Evolutionary conservation across 495 filamentous ascomycete species (phyloP), one percentile per base, ranked within the genome.

Genomic region (Jackrogersella minutella): DNA sequence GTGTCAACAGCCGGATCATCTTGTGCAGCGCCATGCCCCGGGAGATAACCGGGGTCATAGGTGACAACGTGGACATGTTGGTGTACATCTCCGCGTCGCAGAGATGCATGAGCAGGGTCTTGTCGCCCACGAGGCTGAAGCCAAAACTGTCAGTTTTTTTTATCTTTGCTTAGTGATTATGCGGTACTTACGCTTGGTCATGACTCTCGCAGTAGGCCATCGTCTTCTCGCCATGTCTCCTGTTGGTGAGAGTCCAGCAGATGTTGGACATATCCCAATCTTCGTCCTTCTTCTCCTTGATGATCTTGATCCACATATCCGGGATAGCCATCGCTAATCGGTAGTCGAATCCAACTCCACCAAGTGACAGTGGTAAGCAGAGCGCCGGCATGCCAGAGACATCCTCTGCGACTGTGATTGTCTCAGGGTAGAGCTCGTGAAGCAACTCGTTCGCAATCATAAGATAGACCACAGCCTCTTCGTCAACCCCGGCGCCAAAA

Each of bases 51-150:
- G 93, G 91, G 2, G 95, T 98, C 60, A 96, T 84, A 5, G 90
- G 89, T 2, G 89, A 87, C 10, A 97, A 81, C 1, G 80, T 81
- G 17, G 95, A 98, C 95, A 99, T 99, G 82, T 98, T 87, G 22
- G 96, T 97, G 82, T 99, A 98, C 78, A 99, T 86, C 74, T 98
- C 88, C 37, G 93, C 93, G 77, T 99, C 95, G 79, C 93, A 97
- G 56, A 99, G 92, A 87, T 96, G 97, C 88, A 98, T 93, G 81
- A 99, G 90, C 46, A 99, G 82, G 4, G 91, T 86, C 76, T 99
- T 99, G 82, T 99, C 95, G 50, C 95, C 95, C 44, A 99, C 95
- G 37, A 99, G 88, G 2, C 94, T 98, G 72, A 34, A 50, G 4
- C 28, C 10, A 11, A 9, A 46, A 17, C 11, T 46, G 74, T 85